Conservation (phyloP, 1,139 yeast species). For the Taphrina pruni region DNA sequence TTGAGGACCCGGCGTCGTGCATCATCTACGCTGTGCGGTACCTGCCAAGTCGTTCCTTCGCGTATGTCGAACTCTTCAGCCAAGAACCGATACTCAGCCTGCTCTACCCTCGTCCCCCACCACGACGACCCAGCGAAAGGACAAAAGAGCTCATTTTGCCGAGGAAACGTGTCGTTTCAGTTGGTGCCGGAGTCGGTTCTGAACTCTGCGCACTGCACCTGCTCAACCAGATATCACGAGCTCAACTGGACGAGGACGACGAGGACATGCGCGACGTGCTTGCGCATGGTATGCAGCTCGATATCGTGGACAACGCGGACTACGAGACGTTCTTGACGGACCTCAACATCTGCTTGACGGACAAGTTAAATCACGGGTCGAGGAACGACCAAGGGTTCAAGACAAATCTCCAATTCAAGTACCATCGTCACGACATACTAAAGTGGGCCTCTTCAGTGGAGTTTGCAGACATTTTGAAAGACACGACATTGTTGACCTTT, state of each 20-base stretch:
- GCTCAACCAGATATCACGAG: neutral
- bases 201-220: constrained; percentile 33
- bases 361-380: neutral
- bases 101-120: constrained; percentile 29
- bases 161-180: constrained; percentile 20
- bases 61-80: constrained; percentile 28
- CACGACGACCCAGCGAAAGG: constrained; percentile 28
- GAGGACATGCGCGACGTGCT: constrained; percentile 22
- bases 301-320: constrained; percentile 32
- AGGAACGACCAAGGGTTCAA: neutral
- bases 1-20: constrained; percentile 20
- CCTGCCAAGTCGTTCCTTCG: constrained; percentile 32
- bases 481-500: constrained; percentile 33
- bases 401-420: neutral
- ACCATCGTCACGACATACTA: constrained; percentile 29
- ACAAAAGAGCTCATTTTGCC: neutral
- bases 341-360: constrained; percentile 10
- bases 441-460: constrained; percentile 3
- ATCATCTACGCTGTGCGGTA: constrained; percentile 30
- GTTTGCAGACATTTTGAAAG: constrained; percentile 17
- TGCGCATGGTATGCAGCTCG: constrained; percentile 15
- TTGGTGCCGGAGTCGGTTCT: constrained; percentile 40
- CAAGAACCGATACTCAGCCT: constrained; percentile 18
- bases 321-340: constrained; percentile 13
- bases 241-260: constrained; percentile 26